Base-by-base conservation (phyloP, 805 yeast genomes). In the Lipomyces mesembrius region DNA sequence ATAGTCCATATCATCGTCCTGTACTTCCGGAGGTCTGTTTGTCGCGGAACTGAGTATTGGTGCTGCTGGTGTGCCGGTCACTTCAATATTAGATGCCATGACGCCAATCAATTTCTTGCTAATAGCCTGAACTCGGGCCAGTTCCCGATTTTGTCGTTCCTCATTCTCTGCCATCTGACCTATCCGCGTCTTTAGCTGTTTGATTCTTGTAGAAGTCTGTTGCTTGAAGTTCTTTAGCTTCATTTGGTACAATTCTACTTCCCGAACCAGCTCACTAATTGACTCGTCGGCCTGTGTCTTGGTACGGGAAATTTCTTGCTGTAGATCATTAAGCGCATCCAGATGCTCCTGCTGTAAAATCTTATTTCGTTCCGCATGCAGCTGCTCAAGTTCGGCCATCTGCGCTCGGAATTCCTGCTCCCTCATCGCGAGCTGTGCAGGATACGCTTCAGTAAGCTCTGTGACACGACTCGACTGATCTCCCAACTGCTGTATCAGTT, bases 11-110 rank as follows among this genome's bases (percentile, higher is more conserved):
- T 52, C 27, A 9, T 52, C 55, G 9, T 52, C 55, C 29, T 52
- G 32, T 20, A 52, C 2, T 11, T 52, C 55, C 6, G 7, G 17
- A 8, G 6, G 17, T 22, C 55, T 27, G 27, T 27, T 27, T 12
- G 27, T 2, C 6, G 32, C 32, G 32, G 27, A 5, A 5, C 3
- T 17, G 49, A 22, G 20, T 6, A 14, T 20, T 17, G 32, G 25
- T 2, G 17, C 55, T 12, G 29, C 55, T 12, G 32, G 32, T 12
- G 32, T 59, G 37, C 20, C 17, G 22, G 27, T 37, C 34, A 32
- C 37, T 8, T 61, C 52, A 37, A 61, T 54, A 39, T 54, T 55
- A 8, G 63, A 54, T 11, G 59, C 59, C 63, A 54, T 61, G 22
- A 61, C 34, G 7, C 59, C 63, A 53, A 61, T 55, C 27, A 61